Evolutionary conservation across 495 filamentous ascomycete genomes (phyloP).

Genomic region (Penicillium dipodomyicola): DNA sequence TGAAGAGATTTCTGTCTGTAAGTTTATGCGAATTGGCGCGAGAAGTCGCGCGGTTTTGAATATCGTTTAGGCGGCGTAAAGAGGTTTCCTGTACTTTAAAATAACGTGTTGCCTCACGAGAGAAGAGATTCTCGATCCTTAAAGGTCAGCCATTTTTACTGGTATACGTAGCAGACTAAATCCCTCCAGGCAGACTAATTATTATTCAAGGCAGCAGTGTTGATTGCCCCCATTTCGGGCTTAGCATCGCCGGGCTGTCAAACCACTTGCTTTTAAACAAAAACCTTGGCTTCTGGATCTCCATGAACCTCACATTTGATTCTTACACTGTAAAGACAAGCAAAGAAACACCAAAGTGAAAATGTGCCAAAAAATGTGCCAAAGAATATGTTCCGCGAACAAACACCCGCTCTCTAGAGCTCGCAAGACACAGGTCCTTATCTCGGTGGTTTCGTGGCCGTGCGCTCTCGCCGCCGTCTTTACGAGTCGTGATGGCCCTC

Average conservation of each 20-base stretch:
- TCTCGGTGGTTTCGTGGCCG: constrained; percentile 7
- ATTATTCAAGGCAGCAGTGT: not conserved
- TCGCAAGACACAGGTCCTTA: constrained; percentile 9
- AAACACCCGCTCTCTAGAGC: constrained; percentile 2
- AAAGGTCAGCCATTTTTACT: no score
- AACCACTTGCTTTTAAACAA: not conserved
- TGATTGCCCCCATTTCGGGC: not conserved
- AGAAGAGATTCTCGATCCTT: no score
- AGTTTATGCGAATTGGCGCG: no score
- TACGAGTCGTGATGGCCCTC: constrained; percentile 4
- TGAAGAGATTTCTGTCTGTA: no score
- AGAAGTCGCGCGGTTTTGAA: no score
- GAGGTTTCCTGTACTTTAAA: no score
- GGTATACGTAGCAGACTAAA: no score
- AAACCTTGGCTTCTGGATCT: not conserved
- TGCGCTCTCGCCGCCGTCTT: constrained; percentile 8
- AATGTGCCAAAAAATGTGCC: not conserved
- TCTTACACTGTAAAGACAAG: not conserved
- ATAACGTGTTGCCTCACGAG: no score
- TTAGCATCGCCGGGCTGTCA: not conserved
- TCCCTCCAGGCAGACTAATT: not conserved
- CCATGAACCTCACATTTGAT: not conserved
- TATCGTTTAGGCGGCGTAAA: no score
- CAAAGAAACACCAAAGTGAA: not conserved
- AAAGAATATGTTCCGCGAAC: not conserved